Evolutionary conservation across 2,329 filamentous ascomycete species (phyloP), one percentile per base, ranked within the genome.

Genomic region (Seiridium unicorne): DNA sequence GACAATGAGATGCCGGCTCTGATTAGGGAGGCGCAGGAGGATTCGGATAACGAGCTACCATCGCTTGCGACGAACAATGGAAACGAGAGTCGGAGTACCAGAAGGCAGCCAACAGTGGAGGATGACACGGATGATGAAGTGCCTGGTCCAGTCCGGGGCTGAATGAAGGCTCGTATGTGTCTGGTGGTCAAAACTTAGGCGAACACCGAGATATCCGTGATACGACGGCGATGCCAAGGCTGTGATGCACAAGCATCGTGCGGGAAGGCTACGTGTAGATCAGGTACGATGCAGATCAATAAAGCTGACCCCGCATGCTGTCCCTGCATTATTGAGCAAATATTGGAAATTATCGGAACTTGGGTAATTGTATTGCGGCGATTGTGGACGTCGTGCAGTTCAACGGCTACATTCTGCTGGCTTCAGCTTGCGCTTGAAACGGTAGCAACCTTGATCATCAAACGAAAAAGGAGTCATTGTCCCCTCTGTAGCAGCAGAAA

Each of bases 191-290:
- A 26, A 26, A 26, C 18, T 26, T 26, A 26, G 18, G 18, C 18
- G 18, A 42, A 8, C 38, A 13, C 38, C 7, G 38, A 42, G 13
- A 7, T 42, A 2, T 7, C 7, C 38, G 7, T 7, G 38, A 8
- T 42, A 13, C 7, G 7, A 42, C 13, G 6, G 26, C 9, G 40
- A 26, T 56, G 54, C 54, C 54, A 56, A 56, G 54, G 13, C 26
- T 46, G 44, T 40, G 34, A 31, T 56, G 26, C 26, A 11, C 55
- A 55, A 51, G 49, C 61, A 61, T 58, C 57, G 60, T 60, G 57
- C 59, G 59, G 56, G 55, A 48, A 56, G 26, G 40, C 40, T 42
- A 64, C 60, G 60, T 55, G 58, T 62, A 44, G 57, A 62, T 55
- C 36, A 57, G 64, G 61, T 57, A 58, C 38, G 32, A 18, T 51